phyloP scores from a whole-genome alignment of 306 rosid genomes.

The Vigna hirtella region DNA sequence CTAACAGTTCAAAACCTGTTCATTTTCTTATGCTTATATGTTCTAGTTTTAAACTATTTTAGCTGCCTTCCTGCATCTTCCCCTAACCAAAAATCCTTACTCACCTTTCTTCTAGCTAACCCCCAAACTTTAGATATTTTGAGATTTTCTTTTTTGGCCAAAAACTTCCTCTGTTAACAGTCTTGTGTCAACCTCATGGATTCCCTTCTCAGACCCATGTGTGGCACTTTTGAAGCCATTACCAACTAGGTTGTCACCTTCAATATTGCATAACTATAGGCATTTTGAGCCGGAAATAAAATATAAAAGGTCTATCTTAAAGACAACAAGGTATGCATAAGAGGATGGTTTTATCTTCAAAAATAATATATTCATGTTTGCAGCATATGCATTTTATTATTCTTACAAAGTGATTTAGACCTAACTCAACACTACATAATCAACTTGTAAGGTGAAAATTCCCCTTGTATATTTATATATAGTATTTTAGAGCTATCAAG shows the following conservation, averaged over 20 bases:
- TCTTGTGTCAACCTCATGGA: constrained; percentile 59
- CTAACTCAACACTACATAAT: too few relatives aligned
- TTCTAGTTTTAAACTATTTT: constrained; percentile 14
- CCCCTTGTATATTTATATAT: too few relatives aligned
- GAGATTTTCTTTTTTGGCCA: not conserved
- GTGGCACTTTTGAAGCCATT: constrained; percentile 55
- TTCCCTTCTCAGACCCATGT: constrained; percentile 49
- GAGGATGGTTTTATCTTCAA: not conserved
- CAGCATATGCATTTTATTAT: constrained; percentile 15
- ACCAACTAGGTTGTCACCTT: constrained; percentile 47
- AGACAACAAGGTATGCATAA: not conserved
- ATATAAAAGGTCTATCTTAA: not conserved
- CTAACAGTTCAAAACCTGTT: constrained; percentile 21
- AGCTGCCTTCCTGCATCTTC: not conserved
- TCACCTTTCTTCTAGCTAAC: constrained; percentile 40
- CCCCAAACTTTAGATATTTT: not conserved
- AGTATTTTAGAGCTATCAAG: too few relatives aligned
- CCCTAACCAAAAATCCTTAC: not conserved
- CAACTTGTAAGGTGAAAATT: too few relatives aligned
- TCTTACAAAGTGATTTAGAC: too few relatives aligned
- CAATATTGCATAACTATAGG: not conserved
- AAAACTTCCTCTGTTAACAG: constrained; percentile 36
- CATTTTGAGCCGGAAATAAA: not conserved
- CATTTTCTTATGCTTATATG: constrained; percentile 4
- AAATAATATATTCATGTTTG: not conserved